phyloP scores from a whole-genome alignment of 2,329 filamentous ascomycete genomes.

The Talaromyces marneffei region DNA sequence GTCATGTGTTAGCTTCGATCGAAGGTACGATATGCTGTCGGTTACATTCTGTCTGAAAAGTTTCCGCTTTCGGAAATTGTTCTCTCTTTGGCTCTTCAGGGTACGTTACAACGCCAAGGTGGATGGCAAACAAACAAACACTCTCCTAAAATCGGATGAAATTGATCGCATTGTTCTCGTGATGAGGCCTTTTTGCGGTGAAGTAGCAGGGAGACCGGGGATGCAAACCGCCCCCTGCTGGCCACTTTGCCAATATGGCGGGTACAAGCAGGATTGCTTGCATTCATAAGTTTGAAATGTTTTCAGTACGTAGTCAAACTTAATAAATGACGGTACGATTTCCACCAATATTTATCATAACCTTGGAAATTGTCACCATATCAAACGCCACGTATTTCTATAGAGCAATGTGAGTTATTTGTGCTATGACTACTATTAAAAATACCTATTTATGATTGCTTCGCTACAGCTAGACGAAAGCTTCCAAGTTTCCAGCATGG shows the following conservation, averaged over 20 bases:
- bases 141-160: not conserved
- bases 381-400: not conserved
- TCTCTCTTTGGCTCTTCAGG: not conserved
- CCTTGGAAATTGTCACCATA: not conserved
- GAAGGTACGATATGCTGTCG: not conserved
- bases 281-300: not conserved
- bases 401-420: not conserved
- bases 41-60: not conserved
- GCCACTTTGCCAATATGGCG: not conserved
- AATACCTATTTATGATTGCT: not conserved
- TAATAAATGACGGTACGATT: not conserved
- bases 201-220: not conserved
- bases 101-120: not conserved
- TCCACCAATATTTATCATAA: not conserved
- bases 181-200: not conserved
- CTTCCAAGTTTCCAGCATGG: not conserved
- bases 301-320: not conserved
- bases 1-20: not conserved
- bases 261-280: not conserved
- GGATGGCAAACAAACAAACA: not conserved
- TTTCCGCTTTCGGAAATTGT: conserved; percentile 5
- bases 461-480: not conserved
- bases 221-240: not conserved
- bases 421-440: not conserved
- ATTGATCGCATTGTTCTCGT: not conserved